A percentile compares a stretch with the other conserved stretches of the same genome.
phyloP scores from a whole-genome alignment of 176 grass and related monocot genomes.

The Carex scoparia region DNA sequence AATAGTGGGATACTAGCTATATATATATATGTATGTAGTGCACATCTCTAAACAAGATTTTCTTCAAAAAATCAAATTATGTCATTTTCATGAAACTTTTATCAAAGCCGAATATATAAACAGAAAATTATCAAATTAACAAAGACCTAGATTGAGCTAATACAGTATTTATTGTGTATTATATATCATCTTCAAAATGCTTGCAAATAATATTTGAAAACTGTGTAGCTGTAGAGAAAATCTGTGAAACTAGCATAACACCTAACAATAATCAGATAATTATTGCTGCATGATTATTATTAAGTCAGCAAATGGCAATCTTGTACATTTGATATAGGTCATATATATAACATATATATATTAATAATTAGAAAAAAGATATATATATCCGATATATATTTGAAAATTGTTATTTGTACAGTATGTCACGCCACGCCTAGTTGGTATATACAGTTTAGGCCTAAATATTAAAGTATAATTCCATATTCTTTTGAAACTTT shows the following conservation, averaged over 20 bases:
- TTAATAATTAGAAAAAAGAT: not conserved
- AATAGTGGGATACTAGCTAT: too few relatives aligned
- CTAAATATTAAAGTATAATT: not conserved
- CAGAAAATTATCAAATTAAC: not conserved
- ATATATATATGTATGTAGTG: not conserved
- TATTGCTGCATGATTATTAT: not conserved
- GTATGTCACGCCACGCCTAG: not conserved
- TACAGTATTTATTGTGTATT: not conserved
- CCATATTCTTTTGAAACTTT: not conserved
- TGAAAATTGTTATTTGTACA: not conserved
- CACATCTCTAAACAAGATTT: not conserved
- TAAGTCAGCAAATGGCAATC: not conserved
- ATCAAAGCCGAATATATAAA: too few relatives aligned
- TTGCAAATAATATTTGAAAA: not conserved
- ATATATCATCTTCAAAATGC: not conserved
- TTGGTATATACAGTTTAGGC: not conserved
- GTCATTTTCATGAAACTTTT: not conserved
- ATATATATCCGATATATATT: not conserved
- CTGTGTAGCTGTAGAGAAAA: not conserved
- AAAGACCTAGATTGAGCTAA: not conserved
- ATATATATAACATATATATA: not conserved
- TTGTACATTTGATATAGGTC: not conserved
- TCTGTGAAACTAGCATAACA: not conserved
- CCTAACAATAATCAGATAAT: not conserved
- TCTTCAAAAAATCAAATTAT: not conserved